Percentiles rank a stretch among this genome's conserved stretches.
Conservation (phyloP, 2,329 filamentous ascomycete species). For the Cercospora sp. region DNA sequence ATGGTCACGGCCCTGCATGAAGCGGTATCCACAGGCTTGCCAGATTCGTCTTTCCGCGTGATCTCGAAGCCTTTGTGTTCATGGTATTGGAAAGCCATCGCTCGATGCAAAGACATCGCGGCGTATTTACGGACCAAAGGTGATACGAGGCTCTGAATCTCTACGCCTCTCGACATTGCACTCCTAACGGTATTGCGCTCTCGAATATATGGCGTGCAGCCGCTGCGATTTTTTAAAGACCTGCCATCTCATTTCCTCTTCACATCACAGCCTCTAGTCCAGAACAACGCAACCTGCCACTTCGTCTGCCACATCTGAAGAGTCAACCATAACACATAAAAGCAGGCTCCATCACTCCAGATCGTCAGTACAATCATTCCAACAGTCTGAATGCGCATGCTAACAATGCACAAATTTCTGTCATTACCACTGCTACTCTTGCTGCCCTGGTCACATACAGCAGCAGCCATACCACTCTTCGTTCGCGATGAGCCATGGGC, state of each 20-base stretch:
- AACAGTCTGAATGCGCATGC: not conserved
- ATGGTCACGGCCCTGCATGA: not conserved
- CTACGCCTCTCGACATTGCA: not conserved
- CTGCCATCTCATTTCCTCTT: slow-evolving; percentile 7
- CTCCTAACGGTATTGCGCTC: not conserved
- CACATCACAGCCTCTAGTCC: not conserved
- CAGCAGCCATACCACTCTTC: not conserved
- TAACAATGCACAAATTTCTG: slow-evolving; percentile 16
- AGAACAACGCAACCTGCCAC: slow-evolving; percentile 10
- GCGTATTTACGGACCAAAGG: not conserved
- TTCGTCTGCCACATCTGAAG: slow-evolving; percentile 7
- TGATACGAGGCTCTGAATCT: not conserved
- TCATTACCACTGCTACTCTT: slow-evolving; percentile 12
- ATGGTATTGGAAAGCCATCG: not conserved
- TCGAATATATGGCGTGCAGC: not conserved
- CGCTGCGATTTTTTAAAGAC: not conserved
- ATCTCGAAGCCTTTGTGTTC: not conserved
- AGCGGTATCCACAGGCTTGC: not conserved
- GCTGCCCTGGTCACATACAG: not conserved
- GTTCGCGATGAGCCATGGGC: not conserved
- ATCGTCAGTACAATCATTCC: slow-evolving; percentile 15
- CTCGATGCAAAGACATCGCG: not conserved
- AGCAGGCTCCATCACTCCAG: not conserved
- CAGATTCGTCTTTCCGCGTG: not conserved
- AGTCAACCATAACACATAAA: not conserved